Base-by-base conservation (phyloP, 208 protist genomes). In the Leishmania turanica region DNA sequence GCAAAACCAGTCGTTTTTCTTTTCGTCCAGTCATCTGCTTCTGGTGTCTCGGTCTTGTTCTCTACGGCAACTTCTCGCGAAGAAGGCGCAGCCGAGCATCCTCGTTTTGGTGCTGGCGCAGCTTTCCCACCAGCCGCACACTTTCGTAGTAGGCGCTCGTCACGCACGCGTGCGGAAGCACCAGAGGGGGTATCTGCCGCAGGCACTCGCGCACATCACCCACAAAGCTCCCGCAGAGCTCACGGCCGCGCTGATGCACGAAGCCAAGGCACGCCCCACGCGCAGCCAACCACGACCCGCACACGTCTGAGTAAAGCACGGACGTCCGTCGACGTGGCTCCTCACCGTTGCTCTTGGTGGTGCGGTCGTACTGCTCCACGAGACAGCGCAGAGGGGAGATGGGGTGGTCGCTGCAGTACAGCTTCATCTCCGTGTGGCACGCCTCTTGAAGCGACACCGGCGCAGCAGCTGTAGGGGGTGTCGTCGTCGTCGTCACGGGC, bases 61-160 rank as follows among this genome's bases (percentile, higher is more conserved):
- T 68, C 31, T 64, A 79, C 19, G 31, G 2, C 53, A 40, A 74
- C 65, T 62, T 27, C 13, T 64, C 56, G 60, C 42, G 68, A 58
- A 80, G 70, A 53, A 66, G 11, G 49, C 70, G 77, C 4, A 81
- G 82, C 2, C 75, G 72, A 24, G 68, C 79, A 74, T 81, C 76
- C 15, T 49, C 79, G 40, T 37, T 75, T 53, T 84, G 60, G 42
- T 83, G 75, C 60, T 84, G 66, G 75, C 82, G 86, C 78, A 93
- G 77, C 80, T 79, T 86, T 6, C 90, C 90, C 37, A 91, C 84
- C 62, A 96, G 84, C 42, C 87, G 71, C n/a, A 96, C 92, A 47
- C 88, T 90, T n/a, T 81, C 82, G 85, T 94, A 95, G 88, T 96
- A 96, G 66, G 81, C 86, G n/a, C 87, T 95, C 74, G 89, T 49